phyloP scores from a whole-genome alignment of 139 green algal genomes.

The Asterochloris sp. region DNA sequence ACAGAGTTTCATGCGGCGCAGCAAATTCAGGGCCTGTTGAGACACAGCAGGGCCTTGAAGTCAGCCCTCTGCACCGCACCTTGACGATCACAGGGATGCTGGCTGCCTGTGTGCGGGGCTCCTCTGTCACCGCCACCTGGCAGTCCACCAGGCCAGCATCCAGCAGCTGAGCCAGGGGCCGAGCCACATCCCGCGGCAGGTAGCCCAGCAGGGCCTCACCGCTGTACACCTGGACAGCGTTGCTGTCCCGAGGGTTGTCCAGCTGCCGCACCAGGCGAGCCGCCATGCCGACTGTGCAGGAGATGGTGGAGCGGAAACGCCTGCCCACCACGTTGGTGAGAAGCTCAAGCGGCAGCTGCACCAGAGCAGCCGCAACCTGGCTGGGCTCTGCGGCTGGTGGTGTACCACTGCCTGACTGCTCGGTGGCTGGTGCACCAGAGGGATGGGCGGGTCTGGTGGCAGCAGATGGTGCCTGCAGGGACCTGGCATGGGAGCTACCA shows the following conservation, averaged over 20 bases:
- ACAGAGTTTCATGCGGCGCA: neutral
- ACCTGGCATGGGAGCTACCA: no score
- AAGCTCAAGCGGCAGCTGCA: neutral
- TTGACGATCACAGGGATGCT: constrained; percentile 26
- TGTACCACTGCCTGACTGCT: no score
- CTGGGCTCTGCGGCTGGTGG: no score
- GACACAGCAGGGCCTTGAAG: neutral
- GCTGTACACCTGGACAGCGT: constrained; percentile 9
- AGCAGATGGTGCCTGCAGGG: no score
- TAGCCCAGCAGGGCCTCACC: constrained; percentile 34
- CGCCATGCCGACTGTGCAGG: constrained; percentile 1
- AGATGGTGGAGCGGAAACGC: constrained; percentile 6
- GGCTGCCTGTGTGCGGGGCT: neutral
- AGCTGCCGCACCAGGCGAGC: constrained; percentile 2
- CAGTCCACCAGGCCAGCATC: constrained; percentile 1
- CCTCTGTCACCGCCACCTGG: constrained; percentile 28
- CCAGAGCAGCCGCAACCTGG: no score
- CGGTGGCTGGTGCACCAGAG: no score
- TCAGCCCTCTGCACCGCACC: neutral
- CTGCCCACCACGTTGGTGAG: constrained; percentile 13
- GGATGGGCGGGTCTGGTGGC: no score
- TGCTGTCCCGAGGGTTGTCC: constrained; percentile 3
- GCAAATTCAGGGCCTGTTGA: no score
- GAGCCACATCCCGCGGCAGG: constrained; percentile 41
- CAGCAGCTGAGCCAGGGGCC: constrained; percentile 40